Conservation (phyloP, 306 rosid species). For the Benincasa hispida region DNA sequence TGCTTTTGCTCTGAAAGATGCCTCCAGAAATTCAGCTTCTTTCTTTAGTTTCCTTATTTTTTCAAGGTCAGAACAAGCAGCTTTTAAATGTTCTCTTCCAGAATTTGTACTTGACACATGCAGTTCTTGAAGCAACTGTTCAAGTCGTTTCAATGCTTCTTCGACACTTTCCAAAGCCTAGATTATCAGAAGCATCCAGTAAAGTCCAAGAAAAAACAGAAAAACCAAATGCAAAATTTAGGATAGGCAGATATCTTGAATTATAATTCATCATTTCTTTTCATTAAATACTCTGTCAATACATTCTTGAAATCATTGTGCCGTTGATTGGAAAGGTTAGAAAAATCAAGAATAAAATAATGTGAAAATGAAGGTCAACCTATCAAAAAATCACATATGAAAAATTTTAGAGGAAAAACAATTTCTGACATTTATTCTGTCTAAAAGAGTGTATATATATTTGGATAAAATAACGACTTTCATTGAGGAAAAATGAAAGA, state of each 20-base stretch:
- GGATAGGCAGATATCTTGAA: background rate
- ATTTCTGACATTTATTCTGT: background rate
- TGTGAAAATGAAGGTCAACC: background rate
- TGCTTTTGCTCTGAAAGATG: constrained; percentile 92
- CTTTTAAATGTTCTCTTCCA: constrained; percentile 92
- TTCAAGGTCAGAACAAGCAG: constrained; percentile 97
- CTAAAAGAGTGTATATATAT: too few species aligned
- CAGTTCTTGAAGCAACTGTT: constrained; percentile 85
- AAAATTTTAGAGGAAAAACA: background rate
- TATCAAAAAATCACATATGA: background rate
- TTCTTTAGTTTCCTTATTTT: constrained; percentile 84
- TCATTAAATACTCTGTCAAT: background rate
- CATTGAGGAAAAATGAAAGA: too few species aligned
- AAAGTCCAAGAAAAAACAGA: background rate
- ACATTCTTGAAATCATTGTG: background rate
- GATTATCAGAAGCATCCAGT: constrained; percentile 10
- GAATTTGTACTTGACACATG: constrained; percentile 65
- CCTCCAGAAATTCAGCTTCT: constrained; percentile 96
- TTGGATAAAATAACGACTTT: too few species aligned
- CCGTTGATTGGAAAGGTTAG: background rate
- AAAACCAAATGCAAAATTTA: background rate
- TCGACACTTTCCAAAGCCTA: constrained; percentile 95
- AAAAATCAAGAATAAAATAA: background rate
- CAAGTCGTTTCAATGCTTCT: constrained; percentile 68
- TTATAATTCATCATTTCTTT: background rate